These are phyloP conservation scores for Withania somnifera DNA, from an alignment of 305 asterid species.

Conservation along the genomic window DNA sequence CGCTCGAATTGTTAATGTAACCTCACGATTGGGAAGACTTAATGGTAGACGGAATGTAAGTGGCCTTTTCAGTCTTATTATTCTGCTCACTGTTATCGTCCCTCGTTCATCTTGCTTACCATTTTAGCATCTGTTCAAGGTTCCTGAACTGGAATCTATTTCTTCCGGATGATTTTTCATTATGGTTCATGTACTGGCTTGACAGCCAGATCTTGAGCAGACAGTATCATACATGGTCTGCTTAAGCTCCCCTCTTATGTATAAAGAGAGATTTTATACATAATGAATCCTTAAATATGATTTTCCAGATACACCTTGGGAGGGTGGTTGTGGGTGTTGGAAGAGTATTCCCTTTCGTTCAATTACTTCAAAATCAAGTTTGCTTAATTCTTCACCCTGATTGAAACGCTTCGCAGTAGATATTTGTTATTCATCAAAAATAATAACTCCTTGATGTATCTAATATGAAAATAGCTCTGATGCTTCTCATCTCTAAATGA, in stretches of 20 bases:
- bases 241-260: background rate
- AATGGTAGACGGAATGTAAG: slow-evolving; percentile 80
- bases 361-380: background rate
- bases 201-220: background rate
- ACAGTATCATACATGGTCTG: background rate
- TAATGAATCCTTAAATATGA: background rate
- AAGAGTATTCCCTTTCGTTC: background rate
- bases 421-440: background rate
- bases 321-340: background rate
- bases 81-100: background rate
- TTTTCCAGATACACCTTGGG: background rate
- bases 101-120: background rate
- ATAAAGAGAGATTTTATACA: background rate
- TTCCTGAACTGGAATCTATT: background rate
- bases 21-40: slow-evolving; percentile 71
- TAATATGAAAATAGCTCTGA: background rate
- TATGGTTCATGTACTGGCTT: background rate
- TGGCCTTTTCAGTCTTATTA: background rate
- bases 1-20: slow-evolving; percentile 70
- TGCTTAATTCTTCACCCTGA: background rate
- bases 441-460: background rate
- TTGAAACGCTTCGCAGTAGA: background rate
- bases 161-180: background rate
- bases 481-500: background rate
- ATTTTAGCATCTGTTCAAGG: background rate